A percentile compares a stretch with the other conserved stretches of the same genome.
Conservation (phyloP, 331 rosid species). For the Rosa hybrid region DNA sequence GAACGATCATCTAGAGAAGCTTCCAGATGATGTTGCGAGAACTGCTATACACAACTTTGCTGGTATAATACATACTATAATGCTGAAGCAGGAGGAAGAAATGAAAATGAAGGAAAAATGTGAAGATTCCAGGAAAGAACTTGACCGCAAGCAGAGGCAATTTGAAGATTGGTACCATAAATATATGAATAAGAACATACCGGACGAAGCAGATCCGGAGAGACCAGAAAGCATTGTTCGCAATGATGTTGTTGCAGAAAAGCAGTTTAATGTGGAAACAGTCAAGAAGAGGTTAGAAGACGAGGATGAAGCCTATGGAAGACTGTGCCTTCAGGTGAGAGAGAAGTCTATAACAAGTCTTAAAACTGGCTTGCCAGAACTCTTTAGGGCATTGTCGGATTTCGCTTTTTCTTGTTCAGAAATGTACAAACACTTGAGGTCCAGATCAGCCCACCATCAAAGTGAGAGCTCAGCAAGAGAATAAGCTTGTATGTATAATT, state of each 20-base stretch:
- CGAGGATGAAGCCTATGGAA: conserved; percentile 58
- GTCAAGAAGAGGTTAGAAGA: conserved; percentile 68
- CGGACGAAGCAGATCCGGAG: conserved; percentile 49
- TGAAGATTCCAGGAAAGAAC: conserved; percentile 77
- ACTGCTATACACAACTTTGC: conserved; percentile 66
- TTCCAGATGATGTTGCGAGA: conserved; percentile 75
- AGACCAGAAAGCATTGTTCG: conserved; percentile 36
- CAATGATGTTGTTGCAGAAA: conserved; percentile 51
- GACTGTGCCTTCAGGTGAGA: conserved; percentile 70
- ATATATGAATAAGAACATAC: conserved; percentile 52
- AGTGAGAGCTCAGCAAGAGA: conserved; percentile 44
- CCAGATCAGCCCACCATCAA: conserved; percentile 36
- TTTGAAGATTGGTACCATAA: conserved; percentile 81
- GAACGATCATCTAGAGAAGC: conserved; percentile 80
- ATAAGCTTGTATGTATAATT: conserved; percentile 23
- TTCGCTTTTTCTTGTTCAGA: conserved; percentile 55
- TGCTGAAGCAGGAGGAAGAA: conserved; percentile 66
- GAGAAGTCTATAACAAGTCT: conserved; percentile 74
- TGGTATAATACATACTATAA: conserved; percentile 60
- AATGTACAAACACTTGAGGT: conserved; percentile 51
- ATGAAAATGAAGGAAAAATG: conserved; percentile 61
- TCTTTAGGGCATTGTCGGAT: conserved; percentile 62
- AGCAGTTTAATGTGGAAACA: conserved; percentile 52
- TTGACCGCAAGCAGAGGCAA: conserved; percentile 60
- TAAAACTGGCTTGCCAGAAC: conserved; percentile 73